phyloP scores from a whole-genome alignment of 257 asterid species.

The Lycium barbarum region DNA sequence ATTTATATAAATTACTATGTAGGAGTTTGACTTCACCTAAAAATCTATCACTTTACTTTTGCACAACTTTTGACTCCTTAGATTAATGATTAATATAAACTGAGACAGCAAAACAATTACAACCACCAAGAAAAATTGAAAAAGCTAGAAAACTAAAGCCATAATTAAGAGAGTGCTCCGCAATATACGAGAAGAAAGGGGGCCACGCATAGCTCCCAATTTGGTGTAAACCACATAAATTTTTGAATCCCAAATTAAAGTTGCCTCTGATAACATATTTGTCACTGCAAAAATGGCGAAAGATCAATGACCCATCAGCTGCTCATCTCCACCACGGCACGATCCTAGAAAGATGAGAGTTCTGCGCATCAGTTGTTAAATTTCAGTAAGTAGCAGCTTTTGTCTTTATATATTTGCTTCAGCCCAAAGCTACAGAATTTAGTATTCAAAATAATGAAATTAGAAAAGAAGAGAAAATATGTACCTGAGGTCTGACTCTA shows the following conservation, averaged over 20 bases:
- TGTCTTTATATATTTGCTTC: not conserved
- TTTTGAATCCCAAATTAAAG: not conserved
- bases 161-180: too few species aligned
- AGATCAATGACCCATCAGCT: not conserved
- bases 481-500: not conserved
- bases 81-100: too few species aligned
- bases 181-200: too few species aligned
- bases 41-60: too few species aligned
- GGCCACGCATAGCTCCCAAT: too few species aligned
- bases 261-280: not conserved
- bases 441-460: not conserved
- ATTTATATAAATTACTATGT: too few species aligned
- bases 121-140: too few species aligned
- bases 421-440: not conserved
- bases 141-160: too few species aligned
- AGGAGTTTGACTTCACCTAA: too few species aligned
- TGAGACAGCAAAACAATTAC: too few species aligned
- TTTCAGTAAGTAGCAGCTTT: not conserved
- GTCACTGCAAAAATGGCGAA: not conserved
- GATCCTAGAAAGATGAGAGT: not conserved
- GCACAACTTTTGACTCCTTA: too few species aligned
- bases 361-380: too few species aligned
- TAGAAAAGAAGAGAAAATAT: not conserved
- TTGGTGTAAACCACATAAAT: not conserved
- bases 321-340: not conserved